phyloP scores from a whole-genome alignment of 805 yeast species.

The Jamesozyma rosinii region DNA sequence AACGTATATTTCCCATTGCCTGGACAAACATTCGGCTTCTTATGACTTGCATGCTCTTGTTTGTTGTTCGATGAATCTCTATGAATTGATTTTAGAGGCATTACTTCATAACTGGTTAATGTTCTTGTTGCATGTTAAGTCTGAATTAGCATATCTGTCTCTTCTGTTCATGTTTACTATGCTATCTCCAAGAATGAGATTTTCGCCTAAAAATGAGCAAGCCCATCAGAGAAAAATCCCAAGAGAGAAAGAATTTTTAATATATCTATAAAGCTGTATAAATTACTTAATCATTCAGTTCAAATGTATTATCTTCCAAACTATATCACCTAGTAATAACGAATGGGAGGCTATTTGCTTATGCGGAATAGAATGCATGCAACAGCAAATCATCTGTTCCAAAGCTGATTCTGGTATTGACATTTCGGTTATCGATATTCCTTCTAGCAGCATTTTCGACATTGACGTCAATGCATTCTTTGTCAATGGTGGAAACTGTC shows the following conservation, averaged over 20 bases:
- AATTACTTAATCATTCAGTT: neutral
- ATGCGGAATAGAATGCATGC: constrained; percentile 18
- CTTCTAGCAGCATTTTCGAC: constrained; percentile 20
- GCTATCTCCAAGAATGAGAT: neutral
- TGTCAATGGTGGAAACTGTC: constrained; percentile 18
- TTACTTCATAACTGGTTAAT: neutral
- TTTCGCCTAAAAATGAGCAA: neutral
- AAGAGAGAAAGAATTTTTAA: neutral
- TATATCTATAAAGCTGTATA: neutral
- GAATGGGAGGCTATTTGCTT: constrained; percentile 13
- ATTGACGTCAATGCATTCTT: constrained; percentile 16
- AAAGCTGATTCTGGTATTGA: constrained; percentile 15
- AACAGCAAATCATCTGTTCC: constrained; percentile 18
- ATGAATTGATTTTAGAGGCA: constrained; percentile 1
- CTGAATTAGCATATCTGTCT: neutral
- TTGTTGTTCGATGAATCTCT: neutral
- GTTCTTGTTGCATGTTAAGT: neutral
- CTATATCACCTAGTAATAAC: constrained; percentile 19
- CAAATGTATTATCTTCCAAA: constrained; percentile 2
- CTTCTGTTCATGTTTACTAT: no score
- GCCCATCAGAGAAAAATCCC: neutral
- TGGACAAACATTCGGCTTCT: neutral
- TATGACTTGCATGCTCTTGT: neutral
- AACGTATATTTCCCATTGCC: neutral
- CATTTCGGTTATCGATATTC: constrained; percentile 17